Evolutionary conservation across 2,329 filamentous ascomycete genomes (phyloP).

Genomic region (Penicillium sp.): DNA sequence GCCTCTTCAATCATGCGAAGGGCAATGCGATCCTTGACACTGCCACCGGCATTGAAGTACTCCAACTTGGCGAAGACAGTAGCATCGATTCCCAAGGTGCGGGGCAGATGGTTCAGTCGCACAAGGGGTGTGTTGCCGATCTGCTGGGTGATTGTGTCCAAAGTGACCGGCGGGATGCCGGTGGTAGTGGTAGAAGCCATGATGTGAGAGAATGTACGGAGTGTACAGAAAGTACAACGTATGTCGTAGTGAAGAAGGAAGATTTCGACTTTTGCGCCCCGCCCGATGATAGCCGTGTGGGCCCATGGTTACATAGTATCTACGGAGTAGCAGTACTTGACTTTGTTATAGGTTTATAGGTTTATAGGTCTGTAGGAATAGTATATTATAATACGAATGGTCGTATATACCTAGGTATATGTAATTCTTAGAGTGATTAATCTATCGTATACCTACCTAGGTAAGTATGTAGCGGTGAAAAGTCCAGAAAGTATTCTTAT

Average conservation of each 20-base stretch:
- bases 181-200: constrained; percentile 51
- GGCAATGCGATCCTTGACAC: constrained; percentile 92
- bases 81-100: constrained; percentile 83
- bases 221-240: too few relatives aligned
- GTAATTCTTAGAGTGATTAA: too few relatives aligned
- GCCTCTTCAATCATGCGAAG: constrained; percentile 97
- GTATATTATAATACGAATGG: background rate
- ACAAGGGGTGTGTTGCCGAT: constrained; percentile 97
- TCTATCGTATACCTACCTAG: too few relatives aligned
- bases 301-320: background rate
- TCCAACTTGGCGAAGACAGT: constrained; percentile 90
- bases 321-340: too few relatives aligned
- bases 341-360: background rate
- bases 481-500: too few relatives aligned
- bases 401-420: background rate
- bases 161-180: constrained; percentile 53
- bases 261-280: constrained; percentile 16
- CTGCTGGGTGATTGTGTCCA: constrained; percentile 73
- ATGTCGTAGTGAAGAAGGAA: background rate
- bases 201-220: constrained; percentile 4
- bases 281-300: constrained; percentile 21
- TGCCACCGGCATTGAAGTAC: constrained; percentile 90
- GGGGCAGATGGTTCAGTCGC: constrained; percentile 85
- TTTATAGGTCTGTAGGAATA: background rate
- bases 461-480: too few relatives aligned